phyloP scores from a whole-genome alignment of 768 basidiomycete genomes.

The Russula virescens region DNA sequence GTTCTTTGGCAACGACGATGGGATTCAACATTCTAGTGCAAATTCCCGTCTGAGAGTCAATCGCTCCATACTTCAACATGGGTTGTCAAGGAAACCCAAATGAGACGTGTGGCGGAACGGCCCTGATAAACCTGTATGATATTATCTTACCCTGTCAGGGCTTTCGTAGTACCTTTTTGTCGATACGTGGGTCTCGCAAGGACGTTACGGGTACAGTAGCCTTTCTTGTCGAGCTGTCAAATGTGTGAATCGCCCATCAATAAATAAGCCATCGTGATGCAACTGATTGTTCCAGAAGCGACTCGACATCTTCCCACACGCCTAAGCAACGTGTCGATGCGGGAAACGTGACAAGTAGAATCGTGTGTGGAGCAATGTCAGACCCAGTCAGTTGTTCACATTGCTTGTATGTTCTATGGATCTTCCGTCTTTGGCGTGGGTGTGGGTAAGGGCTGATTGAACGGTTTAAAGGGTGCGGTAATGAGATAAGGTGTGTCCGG shows the following conservation, averaged over 20 bases:
- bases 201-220: neutral
- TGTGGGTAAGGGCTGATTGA: too few relatives aligned
- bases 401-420: neutral
- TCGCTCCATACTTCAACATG: neutral
- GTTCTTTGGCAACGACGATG: neutral
- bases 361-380: neutral
- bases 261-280: too few relatives aligned
- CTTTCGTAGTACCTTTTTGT: neutral
- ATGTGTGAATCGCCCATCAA: too few relatives aligned
- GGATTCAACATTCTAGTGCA: neutral
- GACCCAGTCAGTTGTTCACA: neutral
- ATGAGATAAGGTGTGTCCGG: neutral
- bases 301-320: neutral
- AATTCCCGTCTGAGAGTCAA: neutral
- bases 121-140: neutral
- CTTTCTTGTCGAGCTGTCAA: neutral
- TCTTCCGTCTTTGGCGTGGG: too few relatives aligned
- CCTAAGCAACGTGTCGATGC: slow-evolving; percentile 1
- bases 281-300: neutral
- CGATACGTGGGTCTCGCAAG: neutral
- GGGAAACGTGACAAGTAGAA: slow-evolving; percentile 6
- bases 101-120: slow-evolving; percentile 6
- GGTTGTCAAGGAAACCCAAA: slow-evolving; percentile 5
- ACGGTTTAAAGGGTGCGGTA: neutral
- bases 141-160: neutral